These are phyloP conservation scores for Taphrina pruni DNA, from an alignment of 1,139 yeast species.

Conservation along the genomic window DNA sequence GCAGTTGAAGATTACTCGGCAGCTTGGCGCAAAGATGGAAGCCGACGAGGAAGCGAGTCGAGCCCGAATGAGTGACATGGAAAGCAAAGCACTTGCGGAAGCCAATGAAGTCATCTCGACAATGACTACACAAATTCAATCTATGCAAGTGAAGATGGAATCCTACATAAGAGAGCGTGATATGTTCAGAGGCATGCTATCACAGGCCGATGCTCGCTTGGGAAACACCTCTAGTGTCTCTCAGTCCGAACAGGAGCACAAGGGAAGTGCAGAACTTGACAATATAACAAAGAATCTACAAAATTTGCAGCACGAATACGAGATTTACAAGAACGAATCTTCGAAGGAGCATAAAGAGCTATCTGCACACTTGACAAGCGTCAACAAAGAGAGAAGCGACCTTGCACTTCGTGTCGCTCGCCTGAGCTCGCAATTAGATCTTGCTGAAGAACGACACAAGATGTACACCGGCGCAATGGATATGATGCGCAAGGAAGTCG, in stretches of 20 bases:
- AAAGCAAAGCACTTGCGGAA: slow-evolving; percentile 68
- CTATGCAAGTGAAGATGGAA: slow-evolving; percentile 57
- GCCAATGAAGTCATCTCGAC: slow-evolving; percentile 77
- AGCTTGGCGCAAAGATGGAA: slow-evolving; percentile 73
- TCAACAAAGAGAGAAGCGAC: slow-evolving; percentile 60
- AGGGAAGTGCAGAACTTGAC: slow-evolving; percentile 48
- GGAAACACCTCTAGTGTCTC: slow-evolving; percentile 52
- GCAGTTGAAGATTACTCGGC: slow-evolving; percentile 68
- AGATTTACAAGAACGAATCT: slow-evolving; percentile 55
- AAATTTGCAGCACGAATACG: slow-evolving; percentile 53
- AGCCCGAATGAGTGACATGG: slow-evolving; percentile 56
- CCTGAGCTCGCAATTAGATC: slow-evolving; percentile 57
- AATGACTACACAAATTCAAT: slow-evolving; percentile 66
- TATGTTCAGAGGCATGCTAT: slow-evolving; percentile 60
- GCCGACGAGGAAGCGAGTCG: slow-evolving; percentile 53
- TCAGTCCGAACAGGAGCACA: slow-evolving; percentile 26
- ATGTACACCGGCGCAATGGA: slow-evolving; percentile 53
- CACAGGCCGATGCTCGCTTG: slow-evolving; percentile 51
- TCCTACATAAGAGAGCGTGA: slow-evolving; percentile 70
- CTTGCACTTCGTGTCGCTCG: slow-evolving; percentile 58
- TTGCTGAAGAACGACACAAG: slow-evolving; percentile 57
- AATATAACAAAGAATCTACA: slow-evolving; percentile 48
- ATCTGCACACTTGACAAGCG: slow-evolving; percentile 54
- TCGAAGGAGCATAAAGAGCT: slow-evolving; percentile 55
- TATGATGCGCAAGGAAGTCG: slow-evolving; percentile 56